phyloP scores from a whole-genome alignment of 768 basidiomycete genomes.

The Termitomyces sp. region DNA sequence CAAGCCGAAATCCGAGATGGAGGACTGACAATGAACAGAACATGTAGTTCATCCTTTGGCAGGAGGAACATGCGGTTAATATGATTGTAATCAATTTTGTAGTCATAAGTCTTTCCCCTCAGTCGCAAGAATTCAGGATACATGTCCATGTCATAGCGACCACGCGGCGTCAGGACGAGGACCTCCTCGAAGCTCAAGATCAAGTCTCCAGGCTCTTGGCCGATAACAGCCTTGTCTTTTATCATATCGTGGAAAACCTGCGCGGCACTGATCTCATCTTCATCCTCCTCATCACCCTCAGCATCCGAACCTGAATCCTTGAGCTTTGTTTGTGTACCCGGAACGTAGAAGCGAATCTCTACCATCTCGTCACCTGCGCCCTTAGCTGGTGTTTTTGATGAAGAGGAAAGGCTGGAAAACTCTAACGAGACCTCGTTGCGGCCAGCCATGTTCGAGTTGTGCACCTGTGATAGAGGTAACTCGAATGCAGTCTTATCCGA shows the following conservation, averaged over 20 bases:
- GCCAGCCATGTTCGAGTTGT: slow-evolving; percentile 96
- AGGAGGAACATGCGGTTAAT: slow-evolving; percentile 88
- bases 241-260: slow-evolving; percentile 95
- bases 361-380: slow-evolving; percentile 77
- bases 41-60: slow-evolving; percentile 95
- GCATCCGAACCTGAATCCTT: slow-evolving; percentile 65
- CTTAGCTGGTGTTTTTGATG: slow-evolving; percentile 32
- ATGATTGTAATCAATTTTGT: slow-evolving; percentile 89
- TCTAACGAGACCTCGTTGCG: slow-evolving; percentile 99
- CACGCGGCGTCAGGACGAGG: slow-evolving; percentile 90
- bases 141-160: slow-evolving; percentile 97
- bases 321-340: slow-evolving; percentile 59
- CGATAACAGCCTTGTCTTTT: slow-evolving; percentile 95
- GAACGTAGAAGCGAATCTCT: slow-evolving; percentile 95
- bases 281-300: slow-evolving; percentile 65
- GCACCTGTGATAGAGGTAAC: slow-evolving; percentile 78
- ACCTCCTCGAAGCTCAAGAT: slow-evolving; percentile 96
- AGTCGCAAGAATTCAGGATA: slow-evolving; percentile 90
- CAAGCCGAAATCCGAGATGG: background rate
- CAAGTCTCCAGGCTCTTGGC: slow-evolving; percentile 85
- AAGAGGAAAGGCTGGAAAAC: slow-evolving; percentile 52
- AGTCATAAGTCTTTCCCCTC: slow-evolving; percentile 99
- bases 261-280: slow-evolving; percentile 83
- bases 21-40: slow-evolving; percentile 84
- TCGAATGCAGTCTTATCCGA: slow-evolving; percentile 88